A percentile compares a stretch with the other conserved stretches of the same genome.
Evolutionary conservation across 768 basidiomycete genomes (phyloP).

Genomic region (Dentipellis sp.): DNA sequence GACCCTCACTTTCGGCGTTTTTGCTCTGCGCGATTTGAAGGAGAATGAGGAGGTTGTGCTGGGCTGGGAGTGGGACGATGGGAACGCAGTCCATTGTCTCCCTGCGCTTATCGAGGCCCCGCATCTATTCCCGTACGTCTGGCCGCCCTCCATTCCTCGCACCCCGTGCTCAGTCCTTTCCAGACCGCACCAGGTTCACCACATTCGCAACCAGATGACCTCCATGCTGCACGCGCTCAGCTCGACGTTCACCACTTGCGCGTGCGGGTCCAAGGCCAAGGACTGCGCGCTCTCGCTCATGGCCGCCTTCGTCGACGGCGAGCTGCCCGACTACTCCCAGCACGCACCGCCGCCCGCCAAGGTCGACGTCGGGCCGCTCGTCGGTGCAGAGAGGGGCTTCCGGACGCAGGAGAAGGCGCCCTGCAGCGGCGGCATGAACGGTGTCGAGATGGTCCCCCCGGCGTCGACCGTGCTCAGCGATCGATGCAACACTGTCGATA

Average conservation of each 20-base stretch:
- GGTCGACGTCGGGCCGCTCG: slow-evolving; percentile 53
- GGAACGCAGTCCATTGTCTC: slow-evolving; percentile 70
- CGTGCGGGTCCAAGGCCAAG: slow-evolving; percentile 52
- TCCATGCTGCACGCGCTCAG: slow-evolving; percentile 62
- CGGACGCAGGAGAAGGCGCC: slow-evolving; percentile 48
- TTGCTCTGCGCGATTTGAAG: slow-evolving; percentile 66
- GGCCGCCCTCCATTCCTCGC: neutral
- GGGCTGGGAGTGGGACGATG: slow-evolving; percentile 97
- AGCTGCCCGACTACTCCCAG: slow-evolving; percentile 20
- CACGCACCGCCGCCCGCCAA: slow-evolving; percentile 11
- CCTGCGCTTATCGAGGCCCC: slow-evolving; percentile 58
- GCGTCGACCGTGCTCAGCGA: neutral
- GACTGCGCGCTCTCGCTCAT: slow-evolving; percentile 61
- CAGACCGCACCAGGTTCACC: slow-evolving; percentile 39
- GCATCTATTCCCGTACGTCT: slow-evolving; percentile 46
- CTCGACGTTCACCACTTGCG: slow-evolving; percentile 67
- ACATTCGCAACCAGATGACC: slow-evolving; percentile 56
- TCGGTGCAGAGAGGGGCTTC: slow-evolving; percentile 54
- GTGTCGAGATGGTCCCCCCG: slow-evolving; percentile 45
- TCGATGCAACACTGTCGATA: slow-evolving; percentile 10
- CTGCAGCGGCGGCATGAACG: slow-evolving; percentile 51
- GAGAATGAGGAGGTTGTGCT: slow-evolving; percentile 81
- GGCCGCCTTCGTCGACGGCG: slow-evolving; percentile 49
- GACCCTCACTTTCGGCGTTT: slow-evolving; percentile 65
- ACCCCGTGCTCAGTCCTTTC: neutral